Evolutionary conservation across 768 basidiomycete species (phyloP).

Genomic region (Auriculariales sp.): DNA sequence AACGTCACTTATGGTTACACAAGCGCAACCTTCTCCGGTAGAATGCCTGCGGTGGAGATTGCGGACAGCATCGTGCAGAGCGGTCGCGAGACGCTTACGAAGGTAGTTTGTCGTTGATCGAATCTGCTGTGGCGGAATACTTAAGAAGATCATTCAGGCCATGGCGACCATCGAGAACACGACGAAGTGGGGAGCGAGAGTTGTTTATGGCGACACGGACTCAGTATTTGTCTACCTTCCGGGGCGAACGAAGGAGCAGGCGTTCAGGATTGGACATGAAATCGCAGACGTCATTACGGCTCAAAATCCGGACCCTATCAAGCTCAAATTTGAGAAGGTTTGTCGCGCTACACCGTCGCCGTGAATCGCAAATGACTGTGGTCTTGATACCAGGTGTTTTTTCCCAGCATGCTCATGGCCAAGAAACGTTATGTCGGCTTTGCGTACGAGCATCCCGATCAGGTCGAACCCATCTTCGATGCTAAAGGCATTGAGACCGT

Average conservation of each 20-base stretch:
- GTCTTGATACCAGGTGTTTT: constrained; percentile 72
- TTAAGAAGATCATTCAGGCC: too few species aligned
- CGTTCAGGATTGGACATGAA: constrained; percentile 83
- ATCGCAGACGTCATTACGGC: constrained; percentile 81
- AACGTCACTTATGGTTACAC: constrained; percentile 97
- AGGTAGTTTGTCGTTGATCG: constrained; percentile 30
- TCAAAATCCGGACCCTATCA: constrained; percentile 79
- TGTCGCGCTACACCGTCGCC: not conserved
- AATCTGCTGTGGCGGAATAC: not conserved
- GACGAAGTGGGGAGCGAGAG: constrained; percentile 76
- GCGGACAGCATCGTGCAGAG: constrained; percentile 97
- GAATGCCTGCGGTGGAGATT: constrained; percentile 97
- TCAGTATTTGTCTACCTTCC: constrained; percentile 86
- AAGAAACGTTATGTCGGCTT: constrained; percentile 99
- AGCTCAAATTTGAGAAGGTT: constrained; percentile 97
- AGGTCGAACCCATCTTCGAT: constrained; percentile 69
- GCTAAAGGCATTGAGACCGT: constrained; percentile 98
- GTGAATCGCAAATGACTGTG: too few species aligned
- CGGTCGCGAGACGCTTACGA: constrained; percentile 88
- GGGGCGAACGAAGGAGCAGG: constrained; percentile 85
- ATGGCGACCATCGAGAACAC: constrained; percentile 63
- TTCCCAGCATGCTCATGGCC: constrained; percentile 88
- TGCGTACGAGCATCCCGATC: constrained; percentile 79
- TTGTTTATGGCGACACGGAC: constrained; percentile 97
- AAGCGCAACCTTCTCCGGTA: constrained; percentile 81